phyloP scores from a whole-genome alignment of 371 early-diverging fungal genomes.

The Syncephalastrum contaminatum region DNA sequence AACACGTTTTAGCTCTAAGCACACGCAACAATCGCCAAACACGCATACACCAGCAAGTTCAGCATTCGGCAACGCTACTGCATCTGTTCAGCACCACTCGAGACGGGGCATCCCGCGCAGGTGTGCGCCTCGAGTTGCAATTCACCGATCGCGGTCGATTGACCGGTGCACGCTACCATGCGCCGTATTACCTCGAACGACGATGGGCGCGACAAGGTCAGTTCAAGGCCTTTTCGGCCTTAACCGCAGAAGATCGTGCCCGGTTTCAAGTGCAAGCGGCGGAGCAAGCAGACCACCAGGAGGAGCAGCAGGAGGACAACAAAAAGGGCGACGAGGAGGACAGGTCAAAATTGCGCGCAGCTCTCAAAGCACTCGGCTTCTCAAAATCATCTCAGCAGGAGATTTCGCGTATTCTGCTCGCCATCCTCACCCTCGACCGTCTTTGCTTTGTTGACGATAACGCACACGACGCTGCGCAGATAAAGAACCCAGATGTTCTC shows the following conservation, averaged over 20 bases:
- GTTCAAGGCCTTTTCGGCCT: slow-evolving; percentile 57
- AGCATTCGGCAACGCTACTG: slow-evolving; percentile 69
- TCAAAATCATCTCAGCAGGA: slow-evolving; percentile 72
- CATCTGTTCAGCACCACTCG: slow-evolving; percentile 77
- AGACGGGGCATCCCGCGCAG: slow-evolving; percentile 83
- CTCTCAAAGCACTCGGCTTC: slow-evolving; percentile 79
- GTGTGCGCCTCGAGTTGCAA: slow-evolving; percentile 82
- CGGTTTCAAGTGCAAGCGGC: background rate
- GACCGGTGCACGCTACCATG: slow-evolving; percentile 79
- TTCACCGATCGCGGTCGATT: slow-evolving; percentile 87
- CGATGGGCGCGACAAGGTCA: slow-evolving; percentile 29
- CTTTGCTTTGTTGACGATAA: slow-evolving; percentile 74
- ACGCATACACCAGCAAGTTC: slow-evolving; percentile 68
- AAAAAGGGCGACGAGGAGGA: slow-evolving; percentile 52
- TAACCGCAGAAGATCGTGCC: slow-evolving; percentile 19
- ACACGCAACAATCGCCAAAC: slow-evolving; percentile 78
- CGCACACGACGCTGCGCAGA: slow-evolving; percentile 65
- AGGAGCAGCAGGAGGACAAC: slow-evolving; percentile 12
- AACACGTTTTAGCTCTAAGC: slow-evolving; percentile 69
- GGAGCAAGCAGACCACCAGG: slow-evolving; percentile 8
- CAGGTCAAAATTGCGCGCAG: slow-evolving; percentile 67
- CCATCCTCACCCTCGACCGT: slow-evolving; percentile 89
- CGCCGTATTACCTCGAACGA: slow-evolving; percentile 86
- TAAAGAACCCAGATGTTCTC: slow-evolving; percentile 69
- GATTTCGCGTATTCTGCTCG: slow-evolving; percentile 83